Evolutionary conservation across 179 eudicot species (phyloP).

Genomic region (Silene vulgaris): DNA sequence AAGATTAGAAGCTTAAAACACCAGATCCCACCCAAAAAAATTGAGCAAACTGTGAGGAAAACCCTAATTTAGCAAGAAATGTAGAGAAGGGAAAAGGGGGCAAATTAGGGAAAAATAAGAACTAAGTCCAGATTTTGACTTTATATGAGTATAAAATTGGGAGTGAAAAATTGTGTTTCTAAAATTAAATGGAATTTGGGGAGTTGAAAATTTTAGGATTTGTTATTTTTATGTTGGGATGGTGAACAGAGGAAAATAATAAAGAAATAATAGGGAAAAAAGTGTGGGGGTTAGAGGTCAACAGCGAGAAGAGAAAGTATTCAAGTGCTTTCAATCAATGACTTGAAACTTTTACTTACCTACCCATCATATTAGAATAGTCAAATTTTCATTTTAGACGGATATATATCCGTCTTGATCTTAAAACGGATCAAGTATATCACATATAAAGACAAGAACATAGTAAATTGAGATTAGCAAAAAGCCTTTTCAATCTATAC

Average conservation of each 20-base stretch:
- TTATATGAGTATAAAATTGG: background rate
- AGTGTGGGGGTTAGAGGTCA: constrained; percentile 27
- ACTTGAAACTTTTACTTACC: constrained; percentile 17
- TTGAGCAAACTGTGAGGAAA: background rate
- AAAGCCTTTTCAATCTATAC: no score
- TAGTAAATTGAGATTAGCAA: no score
- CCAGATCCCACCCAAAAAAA: constrained; percentile 29
- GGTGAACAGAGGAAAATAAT: no score
- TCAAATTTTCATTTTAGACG: no score
- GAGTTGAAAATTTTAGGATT: background rate
- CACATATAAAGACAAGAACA: no score
- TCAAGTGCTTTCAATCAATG: constrained; percentile 22
- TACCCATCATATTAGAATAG: no score
- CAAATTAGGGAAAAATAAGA: constrained; percentile 4
- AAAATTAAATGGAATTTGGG: background rate
- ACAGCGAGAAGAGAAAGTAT: constrained; percentile 20
- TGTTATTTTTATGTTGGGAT: no score
- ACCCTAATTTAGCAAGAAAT: constrained; percentile 23
- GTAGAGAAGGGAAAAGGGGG: constrained; percentile 5
- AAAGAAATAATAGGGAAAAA: no score
- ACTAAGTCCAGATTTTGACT: constrained; percentile 27
- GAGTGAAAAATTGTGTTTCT: background rate
- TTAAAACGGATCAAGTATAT: no score
- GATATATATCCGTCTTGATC: no score
- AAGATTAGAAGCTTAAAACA: constrained; percentile 7